Base-by-base conservation (phyloP, 345 rosid genomes). In the Lumnitzera littorea region DNA sequence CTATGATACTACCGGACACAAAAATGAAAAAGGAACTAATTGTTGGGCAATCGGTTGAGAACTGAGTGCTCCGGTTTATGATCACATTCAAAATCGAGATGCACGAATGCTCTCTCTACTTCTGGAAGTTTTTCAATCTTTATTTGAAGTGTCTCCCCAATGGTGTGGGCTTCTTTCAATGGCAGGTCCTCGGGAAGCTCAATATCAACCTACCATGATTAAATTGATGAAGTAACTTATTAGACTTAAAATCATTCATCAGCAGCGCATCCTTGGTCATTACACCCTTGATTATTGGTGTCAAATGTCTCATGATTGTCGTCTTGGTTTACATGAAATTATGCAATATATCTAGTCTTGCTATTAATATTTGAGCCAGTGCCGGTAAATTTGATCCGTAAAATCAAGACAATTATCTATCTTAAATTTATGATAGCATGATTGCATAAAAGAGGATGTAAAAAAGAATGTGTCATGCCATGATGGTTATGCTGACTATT, bases 71-170 rank as follows among this genome's bases (percentile, higher is more conserved):
- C 96, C 14, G 98, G 95, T 68, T 88, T 91, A 67, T 91, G 96
- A 20, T 83, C 86, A 13, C 98, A 88, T 74, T 91, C 98, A 52
- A 67, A 86, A 66, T 88, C 98, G 3, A 91, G 81, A 82, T 91
- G 98, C 57, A 91, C 98, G 64, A 91, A 91, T 62, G 95, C 96
- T 36, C 96, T 72, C 74, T 91, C 96, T 8, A 91, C 96, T 76
- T 86, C 91, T 24, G 87, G 81, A 46, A 91, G 88, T 67, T 72
- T 82, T 76, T 91, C 96, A 2, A 91, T 76, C 72, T 86, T 91
- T 67, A 78, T 82, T 71, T 91, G 96, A 72, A 91, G 71, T 48
- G 81, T 53, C 62, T 91, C 98, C 57, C 98, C 98, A 15, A 88
- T 86, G 3, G 80, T 23, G 24, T 91, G 95, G 53, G 98, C 96